Base-by-base conservation (phyloP, 352 stramenopile genomes). In the Pythium angustatum region DNA sequence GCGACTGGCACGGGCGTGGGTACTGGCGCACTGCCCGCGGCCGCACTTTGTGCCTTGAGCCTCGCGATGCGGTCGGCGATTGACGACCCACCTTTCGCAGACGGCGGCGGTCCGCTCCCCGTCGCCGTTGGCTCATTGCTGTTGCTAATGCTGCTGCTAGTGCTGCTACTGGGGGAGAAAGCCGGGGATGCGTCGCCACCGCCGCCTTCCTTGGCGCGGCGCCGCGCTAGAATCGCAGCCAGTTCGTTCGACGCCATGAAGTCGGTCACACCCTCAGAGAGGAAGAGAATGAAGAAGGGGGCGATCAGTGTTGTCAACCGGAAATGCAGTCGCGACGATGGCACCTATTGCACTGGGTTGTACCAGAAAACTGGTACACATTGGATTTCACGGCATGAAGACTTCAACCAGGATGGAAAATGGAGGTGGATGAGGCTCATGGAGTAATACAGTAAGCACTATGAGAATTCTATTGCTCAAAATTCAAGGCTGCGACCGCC, bases 221-320 rank as follows among this genome's bases (percentile, higher is more conserved):
- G 84, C 21, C 85, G 77, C 34, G 87, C 87, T 24, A 95, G 76
- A 62, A 93, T 93, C 61, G 87, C 80, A 41, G 84, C 83, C 60
- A 95, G 66, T 72, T 95, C 87, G 72, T 90, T 93, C 67, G 85
- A 76, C 54, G 85, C 81, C 85, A 93, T 93, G 57, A 26, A 28
- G n/a, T n/a, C 34, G 52, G 24, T 17, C n/a, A 55, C 21, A 54
- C 24, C 19, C 2, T 10, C 34, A 19, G 34, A 33, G 45, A 62
- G 49, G 36, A 49, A 27, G 51, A n/a, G 57, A 34, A 45, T 27
- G 19, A 66, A 21, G 60, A 40, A 60, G 44, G 59, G 48, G 17
- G 12, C 33, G 47, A 19, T 51, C 38, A 34, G 22, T 21, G 22
- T 33, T 10, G 27, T 26, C 21, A n/a, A n/a, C n/a, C n/a, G n/a